Evolutionary conservation across 768 basidiomycete genomes (phyloP).

Genomic region (Lentinula guzmanii): DNA sequence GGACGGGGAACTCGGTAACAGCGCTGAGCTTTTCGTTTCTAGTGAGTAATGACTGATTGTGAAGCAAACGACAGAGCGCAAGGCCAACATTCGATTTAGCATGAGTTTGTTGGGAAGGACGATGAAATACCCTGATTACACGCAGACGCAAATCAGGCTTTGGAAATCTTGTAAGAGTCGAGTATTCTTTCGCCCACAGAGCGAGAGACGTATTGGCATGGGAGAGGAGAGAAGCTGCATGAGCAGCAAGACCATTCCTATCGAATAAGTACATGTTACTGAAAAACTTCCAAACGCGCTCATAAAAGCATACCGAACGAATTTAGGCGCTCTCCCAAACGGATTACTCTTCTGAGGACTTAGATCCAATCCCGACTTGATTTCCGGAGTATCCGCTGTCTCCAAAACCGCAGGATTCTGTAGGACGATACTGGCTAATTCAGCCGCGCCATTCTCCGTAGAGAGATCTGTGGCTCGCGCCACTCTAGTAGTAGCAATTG

Average conservation of each 20-base stretch:
- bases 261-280: not conserved
- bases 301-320: conserved; percentile 34
- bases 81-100: not conserved
- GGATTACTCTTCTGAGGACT: conserved; percentile 50
- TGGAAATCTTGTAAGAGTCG: not conserved
- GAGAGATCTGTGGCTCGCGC: conserved; percentile 47
- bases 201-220: not conserved
- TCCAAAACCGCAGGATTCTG: conserved; percentile 33
- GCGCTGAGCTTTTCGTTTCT: not conserved
- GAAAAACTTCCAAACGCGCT: not conserved
- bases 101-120: not conserved
- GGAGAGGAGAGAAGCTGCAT: not conserved
- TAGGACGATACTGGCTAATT: conserved; percentile 48
- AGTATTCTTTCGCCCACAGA: conserved; percentile 5
- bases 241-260: conserved; percentile 6
- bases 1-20: not conserved
- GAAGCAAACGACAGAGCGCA: conserved; percentile 1
- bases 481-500: conserved; percentile 47
- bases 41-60: not conserved
- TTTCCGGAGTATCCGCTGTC: conserved; percentile 24
- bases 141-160: not conserved
- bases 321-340: conserved; percentile 36
- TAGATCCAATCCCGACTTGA: conserved; percentile 45
- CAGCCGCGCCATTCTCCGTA: conserved; percentile 42
- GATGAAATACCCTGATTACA: not conserved